phyloP scores from a whole-genome alignment of 2,329 filamentous ascomycete species.

The Xylaria sp. region DNA sequence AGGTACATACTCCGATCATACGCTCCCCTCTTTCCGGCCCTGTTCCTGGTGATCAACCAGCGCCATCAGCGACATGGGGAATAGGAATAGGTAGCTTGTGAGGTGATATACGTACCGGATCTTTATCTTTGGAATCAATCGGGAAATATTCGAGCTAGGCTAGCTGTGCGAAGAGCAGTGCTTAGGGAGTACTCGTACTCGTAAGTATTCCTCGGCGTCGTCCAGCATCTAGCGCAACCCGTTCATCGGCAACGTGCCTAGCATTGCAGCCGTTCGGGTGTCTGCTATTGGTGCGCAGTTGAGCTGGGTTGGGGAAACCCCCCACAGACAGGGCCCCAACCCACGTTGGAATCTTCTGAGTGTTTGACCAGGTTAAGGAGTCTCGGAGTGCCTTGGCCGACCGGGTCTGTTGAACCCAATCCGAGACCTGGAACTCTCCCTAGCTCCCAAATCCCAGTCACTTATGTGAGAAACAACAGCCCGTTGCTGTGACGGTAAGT shows the following conservation, averaged over 20 bases:
- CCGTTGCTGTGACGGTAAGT: too few relatives aligned
- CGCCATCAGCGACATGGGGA: not conserved
- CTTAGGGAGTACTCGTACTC: too few relatives aligned
- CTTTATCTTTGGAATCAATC: too few relatives aligned
- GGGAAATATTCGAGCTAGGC: too few relatives aligned
- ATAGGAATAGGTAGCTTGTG: too few relatives aligned
- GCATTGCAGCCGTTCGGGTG: conserved; percentile 7
- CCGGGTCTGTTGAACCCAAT: not conserved
- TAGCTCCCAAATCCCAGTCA: too few relatives aligned
- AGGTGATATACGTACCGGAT: too few relatives aligned
- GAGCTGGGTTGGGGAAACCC: not conserved
- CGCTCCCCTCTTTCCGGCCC: too few relatives aligned
- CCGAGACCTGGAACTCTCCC: not conserved
- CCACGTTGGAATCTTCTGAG: not conserved
- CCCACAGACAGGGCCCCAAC: not conserved
- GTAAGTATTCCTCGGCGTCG: not conserved
- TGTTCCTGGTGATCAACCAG: not conserved
- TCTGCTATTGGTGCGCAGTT: conserved; percentile 9
- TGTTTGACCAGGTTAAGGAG: not conserved
- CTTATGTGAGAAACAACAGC: too few relatives aligned
- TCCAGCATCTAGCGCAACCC: conserved; percentile 11
- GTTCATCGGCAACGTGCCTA: conserved; percentile 3
- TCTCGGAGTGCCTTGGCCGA: not conserved
- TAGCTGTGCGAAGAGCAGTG: too few relatives aligned
- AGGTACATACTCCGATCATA: too few relatives aligned